phyloP scores from a whole-genome alignment of 768 basidiomycete genomes.

The Phaffia australis region DNA sequence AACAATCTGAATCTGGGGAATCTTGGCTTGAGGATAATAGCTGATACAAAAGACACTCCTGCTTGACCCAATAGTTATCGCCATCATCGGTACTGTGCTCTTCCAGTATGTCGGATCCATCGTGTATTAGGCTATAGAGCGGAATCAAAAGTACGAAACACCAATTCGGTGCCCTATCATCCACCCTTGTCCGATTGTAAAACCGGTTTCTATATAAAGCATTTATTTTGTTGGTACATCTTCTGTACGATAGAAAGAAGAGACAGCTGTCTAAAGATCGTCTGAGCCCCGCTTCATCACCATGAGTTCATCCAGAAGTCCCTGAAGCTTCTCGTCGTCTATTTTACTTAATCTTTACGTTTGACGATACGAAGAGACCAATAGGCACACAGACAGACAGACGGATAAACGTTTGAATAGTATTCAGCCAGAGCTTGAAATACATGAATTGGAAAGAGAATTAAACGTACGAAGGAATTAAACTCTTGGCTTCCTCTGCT shows the following conservation, averaged over 20 bases:
- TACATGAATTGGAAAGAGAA: neutral
- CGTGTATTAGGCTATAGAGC: neutral
- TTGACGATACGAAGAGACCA: neutral
- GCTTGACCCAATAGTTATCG: neutral
- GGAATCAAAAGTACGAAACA: too few species aligned
- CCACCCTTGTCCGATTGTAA: too few species aligned
- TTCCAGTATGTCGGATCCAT: constrained; percentile 17
- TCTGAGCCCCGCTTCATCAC: constrained; percentile 52
- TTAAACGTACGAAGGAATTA: constrained; percentile 64
- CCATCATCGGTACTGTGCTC: constrained; percentile 11
- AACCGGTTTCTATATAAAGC: too few species aligned
- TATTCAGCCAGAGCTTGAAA: too few species aligned
- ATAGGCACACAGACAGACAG: neutral
- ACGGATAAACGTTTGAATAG: neutral
- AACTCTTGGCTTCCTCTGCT: constrained; percentile 82
- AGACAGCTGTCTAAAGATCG: too few species aligned
- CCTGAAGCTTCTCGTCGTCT: constrained; percentile 75
- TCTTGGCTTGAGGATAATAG: neutral
- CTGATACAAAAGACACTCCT: too few species aligned
- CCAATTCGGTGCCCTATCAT: too few species aligned
- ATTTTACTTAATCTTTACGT: constrained; percentile 62
- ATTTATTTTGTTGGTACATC: too few species aligned
- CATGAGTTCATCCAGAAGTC: constrained; percentile 73
- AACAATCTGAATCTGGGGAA: neutral
- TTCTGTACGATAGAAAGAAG: too few species aligned